These are phyloP conservation scores for Pythium phragmitis DNA, from an alignment of 352 stramenopile species.

Conservation along the genomic window DNA sequence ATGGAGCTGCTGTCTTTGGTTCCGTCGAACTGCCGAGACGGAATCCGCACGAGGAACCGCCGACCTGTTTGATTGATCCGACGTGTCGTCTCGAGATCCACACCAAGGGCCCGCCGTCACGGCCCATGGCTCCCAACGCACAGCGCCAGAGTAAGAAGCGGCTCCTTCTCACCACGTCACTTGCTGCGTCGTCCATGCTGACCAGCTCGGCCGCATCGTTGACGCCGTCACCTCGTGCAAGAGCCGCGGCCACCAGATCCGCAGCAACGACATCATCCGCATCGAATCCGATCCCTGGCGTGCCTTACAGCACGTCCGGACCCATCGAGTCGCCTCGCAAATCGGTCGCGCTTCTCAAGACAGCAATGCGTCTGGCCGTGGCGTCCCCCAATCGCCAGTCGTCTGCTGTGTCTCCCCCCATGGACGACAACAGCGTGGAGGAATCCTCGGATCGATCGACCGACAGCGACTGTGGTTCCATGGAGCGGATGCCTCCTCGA, in stretches of 20 bases:
- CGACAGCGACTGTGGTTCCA: constrained; percentile 1
- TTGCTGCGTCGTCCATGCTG: constrained; percentile 11
- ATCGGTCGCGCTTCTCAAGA: constrained; percentile 34
- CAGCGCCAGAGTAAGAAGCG: constrained; percentile 17
- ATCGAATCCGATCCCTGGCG: constrained; percentile 23
- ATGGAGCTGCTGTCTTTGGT: neutral
- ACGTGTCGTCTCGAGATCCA: constrained; percentile 19
- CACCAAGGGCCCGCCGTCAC: constrained; percentile 1
- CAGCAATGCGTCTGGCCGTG: constrained; percentile 5
- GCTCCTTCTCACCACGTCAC: constrained; percentile 11
- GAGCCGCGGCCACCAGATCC: neutral
- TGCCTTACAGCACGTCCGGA: constrained; percentile 38
- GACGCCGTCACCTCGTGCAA: neutral
- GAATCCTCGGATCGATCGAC: constrained; percentile 2
- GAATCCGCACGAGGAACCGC: constrained; percentile 3
- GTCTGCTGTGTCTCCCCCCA: neutral
- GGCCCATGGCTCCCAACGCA: neutral
- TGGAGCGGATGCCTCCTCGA: neutral
- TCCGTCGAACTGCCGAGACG: neutral
- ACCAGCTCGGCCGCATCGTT: neutral
- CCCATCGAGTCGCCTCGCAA: constrained; percentile 37
- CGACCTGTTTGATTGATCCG: constrained; percentile 13
- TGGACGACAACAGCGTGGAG: neutral
- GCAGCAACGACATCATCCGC: neutral
- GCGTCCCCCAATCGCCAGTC: neutral